Evolutionary conservation across 2,329 filamentous ascomycete species (phyloP).

Genomic region (Alternaria arborescens): DNA sequence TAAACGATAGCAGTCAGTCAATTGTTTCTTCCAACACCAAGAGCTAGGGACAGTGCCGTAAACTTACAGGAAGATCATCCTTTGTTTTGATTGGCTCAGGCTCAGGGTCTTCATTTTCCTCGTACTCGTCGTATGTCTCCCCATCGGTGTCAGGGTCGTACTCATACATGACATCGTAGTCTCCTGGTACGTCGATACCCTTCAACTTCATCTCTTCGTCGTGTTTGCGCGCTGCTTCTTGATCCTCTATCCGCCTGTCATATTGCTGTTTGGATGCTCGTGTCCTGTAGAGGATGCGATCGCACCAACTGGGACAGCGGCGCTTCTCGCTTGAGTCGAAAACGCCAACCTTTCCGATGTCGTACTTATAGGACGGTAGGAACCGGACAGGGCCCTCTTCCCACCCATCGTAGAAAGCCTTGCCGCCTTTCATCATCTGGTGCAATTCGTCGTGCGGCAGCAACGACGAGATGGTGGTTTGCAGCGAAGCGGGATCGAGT

Average conservation of each 20-base stretch:
- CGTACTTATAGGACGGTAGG: slow-evolving; percentile 96
- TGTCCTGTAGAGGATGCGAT: slow-evolving; percentile 88
- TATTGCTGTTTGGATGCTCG: slow-evolving; percentile 73
- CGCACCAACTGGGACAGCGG: slow-evolving; percentile 94
- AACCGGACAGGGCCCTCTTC: slow-evolving; percentile 87
- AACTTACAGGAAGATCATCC: slow-evolving; percentile 60
- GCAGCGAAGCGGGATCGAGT: slow-evolving; percentile 83
- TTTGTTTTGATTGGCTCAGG: slow-evolving; percentile 64
- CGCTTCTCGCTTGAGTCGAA: slow-evolving; percentile 97
- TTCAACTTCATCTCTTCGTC: slow-evolving; percentile 87
- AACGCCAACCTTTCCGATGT: slow-evolving; percentile 87
- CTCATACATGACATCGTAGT: slow-evolving; percentile 88
- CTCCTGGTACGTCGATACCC: slow-evolving; percentile 75
- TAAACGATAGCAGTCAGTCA: not conserved
- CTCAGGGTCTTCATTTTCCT: slow-evolving; percentile 52
- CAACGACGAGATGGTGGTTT: slow-evolving; percentile 86
- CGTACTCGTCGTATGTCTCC: slow-evolving; percentile 51
- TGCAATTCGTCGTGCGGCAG: slow-evolving; percentile 88
- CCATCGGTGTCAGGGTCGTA: slow-evolving; percentile 86
- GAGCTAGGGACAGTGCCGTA: not conserved
- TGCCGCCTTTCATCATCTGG: slow-evolving; percentile 75
- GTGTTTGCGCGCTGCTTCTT: slow-evolving; percentile 71
- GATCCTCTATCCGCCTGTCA: slow-evolving; percentile 69
- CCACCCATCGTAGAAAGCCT: slow-evolving; percentile 91
- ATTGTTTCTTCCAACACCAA: not conserved